Conservation (phyloP, 768 basidiomycete genomes). For the Mycena capillaripes region DNA sequence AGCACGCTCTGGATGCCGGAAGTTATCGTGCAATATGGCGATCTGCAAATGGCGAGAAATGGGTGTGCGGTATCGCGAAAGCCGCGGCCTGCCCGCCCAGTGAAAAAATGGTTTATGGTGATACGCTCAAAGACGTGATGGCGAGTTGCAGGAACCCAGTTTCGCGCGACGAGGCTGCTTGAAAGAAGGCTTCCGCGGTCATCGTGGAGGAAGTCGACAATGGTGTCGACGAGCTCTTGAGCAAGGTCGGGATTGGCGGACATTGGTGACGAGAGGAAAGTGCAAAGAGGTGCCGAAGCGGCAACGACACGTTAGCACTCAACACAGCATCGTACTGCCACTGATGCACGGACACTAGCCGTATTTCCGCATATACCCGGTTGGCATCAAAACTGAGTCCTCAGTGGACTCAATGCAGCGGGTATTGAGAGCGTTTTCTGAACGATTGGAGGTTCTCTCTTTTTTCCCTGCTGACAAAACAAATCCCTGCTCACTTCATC, state of each 20-base stretch:
- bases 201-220: conserved; percentile 40
- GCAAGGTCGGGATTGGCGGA: conserved; percentile 39
- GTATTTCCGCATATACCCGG: no score
- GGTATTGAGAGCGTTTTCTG: no score
- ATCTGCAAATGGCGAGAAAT: conserved; percentile 21
- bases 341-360: no score
- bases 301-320: no score
- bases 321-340: no score
- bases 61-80: conserved; percentile 5
- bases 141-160: conserved; percentile 41
- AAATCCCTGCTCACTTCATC: no score
- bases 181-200: conserved; percentile 31
- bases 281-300: no score
- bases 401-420: no score
- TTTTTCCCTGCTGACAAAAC: no score
- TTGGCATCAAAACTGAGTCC: no score
- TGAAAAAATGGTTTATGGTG: conserved; percentile 27
- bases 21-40: conserved; percentile 21
- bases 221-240: conserved; percentile 43
- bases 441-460: no score
- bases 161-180: conserved; percentile 35
- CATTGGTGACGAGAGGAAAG: no score
- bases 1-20: conserved; percentile 11
- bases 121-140: conserved; percentile 41
- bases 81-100: not conserved